Conservation (phyloP, 179 eudicot genomes). For the Beta corolliflora region DNA sequence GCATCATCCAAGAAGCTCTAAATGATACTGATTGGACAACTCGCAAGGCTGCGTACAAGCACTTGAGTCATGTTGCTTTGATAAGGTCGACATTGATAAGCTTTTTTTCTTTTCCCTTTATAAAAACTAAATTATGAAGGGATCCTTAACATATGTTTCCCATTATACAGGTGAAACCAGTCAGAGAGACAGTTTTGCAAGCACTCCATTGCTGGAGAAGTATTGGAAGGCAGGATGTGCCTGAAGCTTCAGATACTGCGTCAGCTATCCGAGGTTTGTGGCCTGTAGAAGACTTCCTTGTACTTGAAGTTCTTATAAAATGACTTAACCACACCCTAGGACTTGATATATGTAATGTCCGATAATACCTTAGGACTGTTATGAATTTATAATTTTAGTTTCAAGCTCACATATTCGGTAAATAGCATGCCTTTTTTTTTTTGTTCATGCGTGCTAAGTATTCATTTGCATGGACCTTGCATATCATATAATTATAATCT, state of each 20-base stretch:
- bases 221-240: slow-evolving; percentile 51
- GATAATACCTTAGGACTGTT: background rate
- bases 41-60: slow-evolving; percentile 79
- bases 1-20: slow-evolving; percentile 79
- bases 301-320: background rate
- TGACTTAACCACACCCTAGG: background rate
- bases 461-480: no score
- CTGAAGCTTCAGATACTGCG: slow-evolving; percentile 53
- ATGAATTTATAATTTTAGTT: background rate
- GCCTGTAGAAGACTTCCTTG: background rate
- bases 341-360: background rate
- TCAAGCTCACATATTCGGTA: no score
- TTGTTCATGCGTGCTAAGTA: no score
- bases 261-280: background rate
- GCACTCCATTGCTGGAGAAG: slow-evolving; percentile 77
- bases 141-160: slow-evolving; percentile 11
- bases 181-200: slow-evolving; percentile 73
- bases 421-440: no score
- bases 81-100: slow-evolving; percentile 56
- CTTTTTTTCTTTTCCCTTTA: background rate
- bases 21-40: slow-evolving; percentile 79
- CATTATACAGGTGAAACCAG: slow-evolving; percentile 78
- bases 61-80: slow-evolving; percentile 90
- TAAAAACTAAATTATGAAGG: background rate
- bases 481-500: no score